A percentile compares a stretch with the other conserved stretches of the same genome.
These are phyloP conservation scores for Peronosclerospora sorghi DNA, from an alignment of 352 stramenopile genomes.

Conservation along the genomic window DNA sequence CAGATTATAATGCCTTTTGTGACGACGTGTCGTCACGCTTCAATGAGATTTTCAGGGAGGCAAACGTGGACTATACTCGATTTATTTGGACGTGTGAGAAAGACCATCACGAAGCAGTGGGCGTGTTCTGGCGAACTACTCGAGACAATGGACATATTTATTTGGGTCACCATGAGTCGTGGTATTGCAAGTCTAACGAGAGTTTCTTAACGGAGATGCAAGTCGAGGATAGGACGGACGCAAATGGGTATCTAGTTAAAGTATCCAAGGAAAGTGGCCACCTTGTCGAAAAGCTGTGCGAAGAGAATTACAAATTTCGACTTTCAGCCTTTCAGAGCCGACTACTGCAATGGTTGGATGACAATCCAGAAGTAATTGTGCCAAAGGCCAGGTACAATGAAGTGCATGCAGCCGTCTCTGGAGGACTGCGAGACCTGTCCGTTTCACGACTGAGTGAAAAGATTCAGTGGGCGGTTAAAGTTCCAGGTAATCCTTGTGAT, in stretches of 20 bases:
- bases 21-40: conserved; percentile 89
- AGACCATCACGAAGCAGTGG: conserved; percentile 87
- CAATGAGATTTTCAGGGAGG: conserved; percentile 76
- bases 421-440: conserved; percentile 92
- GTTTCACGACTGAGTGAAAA: conserved; percentile 91
- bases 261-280: conserved; percentile 87
- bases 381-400: conserved; percentile 89
- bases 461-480: conserved; percentile 94
- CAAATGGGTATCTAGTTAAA: conserved; percentile 30
- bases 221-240: conserved; percentile 76
- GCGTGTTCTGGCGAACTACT: conserved; percentile 87
- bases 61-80: conserved; percentile 87
- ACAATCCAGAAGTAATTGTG: conserved; percentile 84
- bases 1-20: conserved; percentile 83
- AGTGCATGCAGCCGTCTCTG: conserved; percentile 75
- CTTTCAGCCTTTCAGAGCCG: conserved; percentile 90
- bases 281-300: conserved; percentile 89
- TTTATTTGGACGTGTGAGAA: conserved; percentile 97
- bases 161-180: conserved; percentile 93
- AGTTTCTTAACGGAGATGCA: conserved; percentile 97
- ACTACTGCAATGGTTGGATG: conserved; percentile 86
- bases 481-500: conserved; percentile 50
- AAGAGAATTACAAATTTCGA: conserved; percentile 98
- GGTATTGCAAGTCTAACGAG: conserved; percentile 99
- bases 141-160: conserved; percentile 92